Percentiles rank a stretch among this genome's conserved stretches.
phyloP scores from a whole-genome alignment of 331 rosid genomes.

The Quercus lobata region DNA sequence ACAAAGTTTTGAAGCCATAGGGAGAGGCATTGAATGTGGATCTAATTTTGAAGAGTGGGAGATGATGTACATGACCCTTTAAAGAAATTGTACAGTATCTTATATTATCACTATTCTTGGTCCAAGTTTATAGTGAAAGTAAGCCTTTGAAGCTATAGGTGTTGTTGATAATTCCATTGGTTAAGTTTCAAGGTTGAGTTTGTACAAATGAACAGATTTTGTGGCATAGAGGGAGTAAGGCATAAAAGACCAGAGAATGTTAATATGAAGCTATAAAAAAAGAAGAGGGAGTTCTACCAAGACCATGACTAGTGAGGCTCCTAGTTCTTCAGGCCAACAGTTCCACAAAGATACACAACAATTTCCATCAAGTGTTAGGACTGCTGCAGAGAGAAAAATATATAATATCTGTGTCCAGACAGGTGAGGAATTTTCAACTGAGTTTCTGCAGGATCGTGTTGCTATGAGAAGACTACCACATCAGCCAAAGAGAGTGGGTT shows the following conservation, averaged over 20 bases:
- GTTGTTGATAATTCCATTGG: neutral
- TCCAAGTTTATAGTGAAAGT: neutral
- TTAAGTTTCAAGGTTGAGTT: neutral
- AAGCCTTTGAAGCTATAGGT: conserved; percentile 11
- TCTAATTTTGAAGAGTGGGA: neutral
- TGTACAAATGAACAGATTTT: neutral
- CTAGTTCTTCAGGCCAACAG: conserved; percentile 31
- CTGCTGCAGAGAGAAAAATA: conserved; percentile 24
- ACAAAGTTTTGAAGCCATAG: neutral
- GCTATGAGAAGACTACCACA: conserved; percentile 48
- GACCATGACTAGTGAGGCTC: conserved; percentile 67
- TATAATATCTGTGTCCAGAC: conserved; percentile 64
- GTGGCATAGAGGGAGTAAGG: conserved; percentile 3
- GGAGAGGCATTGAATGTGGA: neutral
- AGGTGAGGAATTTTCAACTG: conserved; percentile 89
- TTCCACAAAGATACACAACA: conserved; percentile 18
- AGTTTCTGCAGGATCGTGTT: conserved; percentile 70
- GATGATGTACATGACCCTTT: neutral
- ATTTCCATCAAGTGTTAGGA: conserved; percentile 25
- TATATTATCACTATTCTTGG: neutral
- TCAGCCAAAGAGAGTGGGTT: conserved; percentile 40
- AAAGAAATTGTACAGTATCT: neutral
- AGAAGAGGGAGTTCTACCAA: conserved; percentile 14
- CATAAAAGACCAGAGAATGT: conserved; percentile 14
- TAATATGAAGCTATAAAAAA: conserved; percentile 16